phyloP scores from a whole-genome alignment of 2,329 filamentous ascomycete species.

The Fusarium compactum region DNA sequence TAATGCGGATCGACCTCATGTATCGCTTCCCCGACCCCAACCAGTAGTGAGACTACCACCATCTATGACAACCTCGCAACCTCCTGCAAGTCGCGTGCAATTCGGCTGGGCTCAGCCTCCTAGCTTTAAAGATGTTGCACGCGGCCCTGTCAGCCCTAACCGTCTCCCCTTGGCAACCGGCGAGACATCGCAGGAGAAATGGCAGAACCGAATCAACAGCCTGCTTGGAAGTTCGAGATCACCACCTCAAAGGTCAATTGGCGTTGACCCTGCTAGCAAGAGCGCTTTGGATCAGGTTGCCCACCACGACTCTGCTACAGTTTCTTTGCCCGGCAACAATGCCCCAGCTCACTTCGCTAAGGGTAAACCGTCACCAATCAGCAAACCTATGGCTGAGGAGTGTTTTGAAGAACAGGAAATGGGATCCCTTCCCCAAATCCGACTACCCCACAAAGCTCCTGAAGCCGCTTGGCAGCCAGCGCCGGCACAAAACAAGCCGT shows the following conservation, averaged over 20 bases:
- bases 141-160: conserved; percentile 41
- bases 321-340: conserved; percentile 69
- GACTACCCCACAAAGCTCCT: conserved; percentile 72
- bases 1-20: conserved; percentile 72
- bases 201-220: conserved; percentile 88
- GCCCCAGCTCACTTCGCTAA: conserved; percentile 47
- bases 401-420: conserved; percentile 86
- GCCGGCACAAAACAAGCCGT: conserved; percentile 64
- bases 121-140: conserved; percentile 49
- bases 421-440: conserved; percentile 79
- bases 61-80: conserved; percentile 46
- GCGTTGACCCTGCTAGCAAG: conserved; percentile 76
- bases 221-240: conserved; percentile 78
- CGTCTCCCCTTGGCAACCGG: conserved; percentile 43
- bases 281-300: conserved; percentile 70
- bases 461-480: conserved; percentile 73
- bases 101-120: conserved; percentile 54
- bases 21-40: conserved; percentile 75
- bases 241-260: conserved; percentile 67
- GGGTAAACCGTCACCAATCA: conserved; percentile 61
- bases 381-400: conserved; percentile 79
- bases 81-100: conserved; percentile 43
- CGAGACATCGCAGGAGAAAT: conserved; percentile 62
- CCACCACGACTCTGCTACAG: conserved; percentile 69
- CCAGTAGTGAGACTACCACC: conserved; percentile 88